These are phyloP conservation scores for Nicotiana benthamiana DNA, from an alignment of 257 asterid genomes.

Conservation along the genomic window DNA sequence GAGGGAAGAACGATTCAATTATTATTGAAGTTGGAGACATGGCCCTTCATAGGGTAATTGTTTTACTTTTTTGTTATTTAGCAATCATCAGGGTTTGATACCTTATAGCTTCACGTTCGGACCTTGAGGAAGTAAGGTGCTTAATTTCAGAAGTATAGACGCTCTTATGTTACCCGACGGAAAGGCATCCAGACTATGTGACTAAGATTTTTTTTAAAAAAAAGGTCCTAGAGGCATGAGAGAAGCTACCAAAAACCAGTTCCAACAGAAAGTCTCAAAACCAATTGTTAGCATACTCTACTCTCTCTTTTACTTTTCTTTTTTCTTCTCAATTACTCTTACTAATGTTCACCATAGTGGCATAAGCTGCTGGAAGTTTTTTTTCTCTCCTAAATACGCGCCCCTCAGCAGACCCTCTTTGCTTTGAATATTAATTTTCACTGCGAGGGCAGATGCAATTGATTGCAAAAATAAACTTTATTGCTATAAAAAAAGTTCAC, in stretches of 20 bases:
- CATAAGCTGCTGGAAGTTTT: background rate
- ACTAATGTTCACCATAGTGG: background rate
- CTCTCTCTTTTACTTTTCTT: background rate
- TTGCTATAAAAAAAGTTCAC: background rate
- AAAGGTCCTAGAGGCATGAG: background rate
- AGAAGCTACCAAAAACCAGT: background rate
- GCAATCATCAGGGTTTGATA: too few relatives aligned
- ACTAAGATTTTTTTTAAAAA: background rate
- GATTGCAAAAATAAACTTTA: background rate
- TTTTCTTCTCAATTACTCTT: background rate
- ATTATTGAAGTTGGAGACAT: background rate
- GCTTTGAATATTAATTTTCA: background rate
- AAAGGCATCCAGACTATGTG: background rate
- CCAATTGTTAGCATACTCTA: background rate
- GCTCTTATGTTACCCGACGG: background rate
- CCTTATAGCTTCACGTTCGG: background rate
- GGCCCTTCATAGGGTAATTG: background rate
- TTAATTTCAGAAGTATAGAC: background rate
- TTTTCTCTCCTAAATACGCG: background rate
- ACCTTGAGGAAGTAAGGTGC: background rate
- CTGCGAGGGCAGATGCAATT: background rate
- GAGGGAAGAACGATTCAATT: background rate
- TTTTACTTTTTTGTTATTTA: too few relatives aligned
- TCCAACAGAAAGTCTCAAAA: background rate
- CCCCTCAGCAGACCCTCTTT: background rate